Conservation (phyloP, 805 yeast species). For the Candida insectalens region DNA sequence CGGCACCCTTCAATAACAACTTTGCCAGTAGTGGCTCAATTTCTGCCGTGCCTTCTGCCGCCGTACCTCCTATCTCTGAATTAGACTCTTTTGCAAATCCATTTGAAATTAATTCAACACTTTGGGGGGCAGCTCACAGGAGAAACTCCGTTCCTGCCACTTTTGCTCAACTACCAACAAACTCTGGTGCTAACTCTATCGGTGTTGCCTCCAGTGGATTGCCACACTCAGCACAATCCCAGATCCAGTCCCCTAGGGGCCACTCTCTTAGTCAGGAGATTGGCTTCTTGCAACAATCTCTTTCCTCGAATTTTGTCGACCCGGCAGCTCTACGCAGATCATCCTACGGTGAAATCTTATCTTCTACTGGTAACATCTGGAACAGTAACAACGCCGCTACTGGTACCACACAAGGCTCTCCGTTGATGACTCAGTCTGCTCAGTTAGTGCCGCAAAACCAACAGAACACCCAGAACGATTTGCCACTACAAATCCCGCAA, state of each 20-base stretch:
- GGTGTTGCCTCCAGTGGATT: constrained; percentile 3
- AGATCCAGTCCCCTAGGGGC: constrained; percentile 13
- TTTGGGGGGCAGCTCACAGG: constrained; percentile 10
- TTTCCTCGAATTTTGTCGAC: constrained; percentile 1
- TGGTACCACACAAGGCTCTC: no score
- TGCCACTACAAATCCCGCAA: constrained; percentile 8
- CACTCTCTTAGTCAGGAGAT: constrained; percentile 7
- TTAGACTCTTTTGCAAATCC: constrained; percentile 12
- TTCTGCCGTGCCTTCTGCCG: neutral
- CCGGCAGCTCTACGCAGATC: constrained; percentile 1
- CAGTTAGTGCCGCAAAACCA: constrained; percentile 1
- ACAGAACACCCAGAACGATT: constrained; percentile 12
- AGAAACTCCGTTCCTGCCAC: neutral
- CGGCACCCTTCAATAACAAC: no score
- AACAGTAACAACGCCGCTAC: no score
- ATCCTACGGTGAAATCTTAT: neutral
- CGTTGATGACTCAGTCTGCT: neutral
- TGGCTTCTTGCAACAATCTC: neutral
- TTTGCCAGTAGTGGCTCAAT: neutral
- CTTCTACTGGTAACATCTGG: neutral
- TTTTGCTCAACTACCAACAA: neutral
- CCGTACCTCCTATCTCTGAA: neutral
- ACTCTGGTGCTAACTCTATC: neutral
- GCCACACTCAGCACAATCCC: constrained; percentile 6
- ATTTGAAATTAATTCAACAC: constrained; percentile 15